Base-by-base conservation (phyloP, 2,329 filamentous ascomycete genomes). In the Fusarium coicis region DNA sequence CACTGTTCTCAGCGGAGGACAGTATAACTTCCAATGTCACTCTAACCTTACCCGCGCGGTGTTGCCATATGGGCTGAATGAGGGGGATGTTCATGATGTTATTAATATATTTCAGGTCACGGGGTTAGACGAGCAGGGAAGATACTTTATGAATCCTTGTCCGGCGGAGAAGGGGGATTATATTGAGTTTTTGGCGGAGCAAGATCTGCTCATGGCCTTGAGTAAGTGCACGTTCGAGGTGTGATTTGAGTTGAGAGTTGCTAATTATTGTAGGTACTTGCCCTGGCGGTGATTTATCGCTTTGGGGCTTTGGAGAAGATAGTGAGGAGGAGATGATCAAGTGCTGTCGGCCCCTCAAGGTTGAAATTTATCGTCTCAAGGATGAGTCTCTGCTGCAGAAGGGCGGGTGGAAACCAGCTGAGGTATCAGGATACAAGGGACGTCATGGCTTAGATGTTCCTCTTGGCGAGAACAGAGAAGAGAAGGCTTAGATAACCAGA, bases 91-190 rank as follows among this genome's bases (percentile, higher is more conserved):
- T 4, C 94, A 97, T 77, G 93, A 97, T 79, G 93, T 97, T 1
- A 86, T 97, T 60, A 97, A 97, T 77, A 85, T 97, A 7, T 96
- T 97, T 79, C 94, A 97, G 80, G 93, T 95, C 11, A 96, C 94
- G 0, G 93, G 93, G 0, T 79, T 96, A 52, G 92, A 96, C 76
- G 85, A 88, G 59, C 78, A 91, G 67, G 93, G 93, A 0, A 87
- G 90, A 58, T 96, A 95, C 74, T 95, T 93, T 68, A 97, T 97
- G 87, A 90, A 86, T 64, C 87, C 89, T 1, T 88, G 86, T 64
- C 89, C 89, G 0, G 89, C 89, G 1, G 79, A 83, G 60, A 74
- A 81, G 11, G 88, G 86, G 0, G 89, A 91, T 65, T 90, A 87
- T 63, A 89, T 96, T 63, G 92, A 94, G 81, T 95, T 96, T 78